Conservation (phyloP, 1,284 basidiomycete genomes). For the Fomitiporia mediterranea region DNA sequence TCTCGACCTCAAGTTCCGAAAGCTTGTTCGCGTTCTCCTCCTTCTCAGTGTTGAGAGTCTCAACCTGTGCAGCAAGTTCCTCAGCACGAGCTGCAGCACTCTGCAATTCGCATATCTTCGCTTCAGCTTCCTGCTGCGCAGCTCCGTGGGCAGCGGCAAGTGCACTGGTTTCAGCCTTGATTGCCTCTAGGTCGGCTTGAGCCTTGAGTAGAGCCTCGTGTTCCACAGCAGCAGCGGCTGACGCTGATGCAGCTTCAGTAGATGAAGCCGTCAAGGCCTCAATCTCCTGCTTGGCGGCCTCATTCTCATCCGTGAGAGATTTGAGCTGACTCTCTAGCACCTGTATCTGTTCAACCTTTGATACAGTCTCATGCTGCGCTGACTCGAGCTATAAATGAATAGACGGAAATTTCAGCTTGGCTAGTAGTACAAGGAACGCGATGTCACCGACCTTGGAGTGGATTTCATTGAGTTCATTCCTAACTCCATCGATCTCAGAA, state of each 20-base stretch:
- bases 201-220: slow-evolving; percentile 60
- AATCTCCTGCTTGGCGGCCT: slow-evolving; percentile 48
- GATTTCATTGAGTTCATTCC: slow-evolving; percentile 36
- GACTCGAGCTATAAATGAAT: slow-evolving; percentile 42
- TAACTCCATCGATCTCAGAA: slow-evolving; percentile 36
- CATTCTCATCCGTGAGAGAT: slow-evolving; percentile 46
- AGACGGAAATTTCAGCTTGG: background rate
- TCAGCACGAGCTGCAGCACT: slow-evolving; percentile 41
- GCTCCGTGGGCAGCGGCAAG: slow-evolving; percentile 47
- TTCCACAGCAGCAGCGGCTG: slow-evolving; percentile 52
- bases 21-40: slow-evolving; percentile 73
- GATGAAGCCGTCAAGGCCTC: slow-evolving; percentile 45
- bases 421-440: background rate
- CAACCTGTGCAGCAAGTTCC: slow-evolving; percentile 48
- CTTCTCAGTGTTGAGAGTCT: slow-evolving; percentile 56
- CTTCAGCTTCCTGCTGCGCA: slow-evolving; percentile 43
- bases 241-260: slow-evolving; percentile 38
- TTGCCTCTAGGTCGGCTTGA: slow-evolving; percentile 54
- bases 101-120: slow-evolving; percentile 43
- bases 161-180: slow-evolving; percentile 48
- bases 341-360: slow-evolving; percentile 43
- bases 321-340: slow-evolving; percentile 48
- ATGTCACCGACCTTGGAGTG: slow-evolving; percentile 6
- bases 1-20: slow-evolving; percentile 73
- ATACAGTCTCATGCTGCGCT: slow-evolving; percentile 37